Conservation (phyloP, 306 rosid genomes). For the Neltuma alba region DNA sequence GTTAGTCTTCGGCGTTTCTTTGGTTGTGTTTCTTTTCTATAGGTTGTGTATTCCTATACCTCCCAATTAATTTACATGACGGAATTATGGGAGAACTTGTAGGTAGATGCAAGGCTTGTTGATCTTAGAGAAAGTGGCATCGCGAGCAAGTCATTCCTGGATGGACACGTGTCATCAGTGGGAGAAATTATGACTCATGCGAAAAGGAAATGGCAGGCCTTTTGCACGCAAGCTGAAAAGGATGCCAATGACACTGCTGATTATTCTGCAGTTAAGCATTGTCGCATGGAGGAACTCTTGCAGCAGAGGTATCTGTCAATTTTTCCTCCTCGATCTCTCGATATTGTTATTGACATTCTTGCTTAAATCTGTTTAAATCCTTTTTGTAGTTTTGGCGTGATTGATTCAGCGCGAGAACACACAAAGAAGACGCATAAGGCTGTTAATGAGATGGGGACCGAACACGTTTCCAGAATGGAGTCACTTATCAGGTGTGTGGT, state of each 20-base stretch:
- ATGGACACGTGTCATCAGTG: slow-evolving; percentile 70
- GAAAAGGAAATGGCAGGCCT: slow-evolving; percentile 89
- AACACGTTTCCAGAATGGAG: slow-evolving; percentile 59
- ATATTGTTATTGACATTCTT: neutral
- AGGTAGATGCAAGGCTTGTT: slow-evolving; percentile 82
- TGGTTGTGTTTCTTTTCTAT: neutral
- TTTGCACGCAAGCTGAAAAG: slow-evolving; percentile 70
- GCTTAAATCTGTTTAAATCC: neutral
- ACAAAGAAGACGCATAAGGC: slow-evolving; percentile 60
- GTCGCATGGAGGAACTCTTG: slow-evolving; percentile 81
- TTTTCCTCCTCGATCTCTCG: neutral
- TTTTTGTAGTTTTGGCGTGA: slow-evolving; percentile 53
- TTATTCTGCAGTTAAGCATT: slow-evolving; percentile 87
- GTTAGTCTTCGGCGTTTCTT: slow-evolving; percentile 44
- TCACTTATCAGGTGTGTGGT: slow-evolving; percentile 69
- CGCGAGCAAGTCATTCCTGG: slow-evolving; percentile 73
- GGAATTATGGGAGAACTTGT: slow-evolving; percentile 35
- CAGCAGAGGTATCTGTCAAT: slow-evolving; percentile 65
- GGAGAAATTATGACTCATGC: slow-evolving; percentile 69
- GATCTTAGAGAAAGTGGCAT: slow-evolving; percentile 67
- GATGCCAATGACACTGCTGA: slow-evolving; percentile 74
- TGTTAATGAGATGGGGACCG: slow-evolving; percentile 64
- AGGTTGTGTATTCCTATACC: neutral
- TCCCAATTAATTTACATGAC: neutral
- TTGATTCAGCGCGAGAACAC: slow-evolving; percentile 64